These are phyloP conservation scores for Aspergillus sojae DNA, from an alignment of 2,329 filamentous ascomycete species.

Conservation along the genomic window DNA sequence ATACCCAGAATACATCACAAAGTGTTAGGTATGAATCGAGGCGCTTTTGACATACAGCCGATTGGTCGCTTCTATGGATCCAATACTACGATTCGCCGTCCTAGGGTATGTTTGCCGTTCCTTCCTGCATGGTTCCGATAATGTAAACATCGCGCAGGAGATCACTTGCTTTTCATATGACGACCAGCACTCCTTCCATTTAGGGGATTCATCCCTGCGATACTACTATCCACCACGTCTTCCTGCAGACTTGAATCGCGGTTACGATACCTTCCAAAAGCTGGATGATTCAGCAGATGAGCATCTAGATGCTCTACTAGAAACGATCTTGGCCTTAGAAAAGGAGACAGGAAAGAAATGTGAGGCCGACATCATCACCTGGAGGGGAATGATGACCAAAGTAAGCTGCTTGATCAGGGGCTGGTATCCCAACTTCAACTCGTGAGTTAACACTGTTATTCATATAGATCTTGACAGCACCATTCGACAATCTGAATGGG, in stretches of 20 bases:
- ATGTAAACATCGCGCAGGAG: constrained; percentile 61
- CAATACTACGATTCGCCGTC: constrained; percentile 72
- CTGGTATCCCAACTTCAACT: background rate
- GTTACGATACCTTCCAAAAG: constrained; percentile 81
- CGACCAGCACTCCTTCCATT: constrained; percentile 73
- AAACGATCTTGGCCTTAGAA: constrained; percentile 74
- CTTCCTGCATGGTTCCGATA: background rate
- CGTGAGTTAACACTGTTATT: background rate
- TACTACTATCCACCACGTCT: constrained; percentile 83
- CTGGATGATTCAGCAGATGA: constrained; percentile 82
- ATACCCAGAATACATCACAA: background rate
- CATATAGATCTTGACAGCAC: constrained; percentile 76
- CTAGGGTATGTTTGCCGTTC: constrained; percentile 57
- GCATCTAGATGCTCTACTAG: constrained; percentile 82
- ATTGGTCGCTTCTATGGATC: constrained; percentile 67
- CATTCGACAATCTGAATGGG: constrained; percentile 81
- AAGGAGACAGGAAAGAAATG: constrained; percentile 66
- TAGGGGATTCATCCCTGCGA: constrained; percentile 76
- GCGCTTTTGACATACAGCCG: constrained; percentile 69
- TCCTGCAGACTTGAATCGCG: constrained; percentile 73
- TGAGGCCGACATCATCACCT: constrained; percentile 82
- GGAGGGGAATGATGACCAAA: constrained; percentile 99
- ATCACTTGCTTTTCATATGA: constrained; percentile 94
- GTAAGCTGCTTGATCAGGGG: constrained; percentile 48
- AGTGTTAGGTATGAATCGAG: constrained; percentile 32